phyloP scores from a whole-genome alignment of 2,329 filamentous ascomycete species.

The Fusarium bulbicola region DNA sequence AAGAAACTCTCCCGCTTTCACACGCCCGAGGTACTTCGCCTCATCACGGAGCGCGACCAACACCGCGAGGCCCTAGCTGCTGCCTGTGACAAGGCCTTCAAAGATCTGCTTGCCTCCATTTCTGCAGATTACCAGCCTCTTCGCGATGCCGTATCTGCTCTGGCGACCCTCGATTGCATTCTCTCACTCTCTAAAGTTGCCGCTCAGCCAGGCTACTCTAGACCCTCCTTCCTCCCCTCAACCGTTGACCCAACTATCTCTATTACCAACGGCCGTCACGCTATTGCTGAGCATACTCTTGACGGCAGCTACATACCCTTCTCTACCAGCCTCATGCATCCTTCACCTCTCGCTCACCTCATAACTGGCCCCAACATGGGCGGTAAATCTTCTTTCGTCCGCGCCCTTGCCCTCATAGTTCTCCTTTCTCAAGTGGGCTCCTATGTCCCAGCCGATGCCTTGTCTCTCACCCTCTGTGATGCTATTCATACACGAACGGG shows the following conservation, averaged over 20 bases:
- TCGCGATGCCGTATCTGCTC: constrained; percentile 85
- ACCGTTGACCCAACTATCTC: constrained; percentile 73
- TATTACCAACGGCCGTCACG: constrained; percentile 76
- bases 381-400: constrained; percentile 97
- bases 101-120: constrained; percentile 75
- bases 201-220: constrained; percentile 85
- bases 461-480: constrained; percentile 83
- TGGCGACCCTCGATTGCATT: constrained; percentile 90
- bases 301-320: constrained; percentile 92
- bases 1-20: constrained; percentile 94
- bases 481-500: constrained; percentile 96
- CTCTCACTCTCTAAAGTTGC: constrained; percentile 87
- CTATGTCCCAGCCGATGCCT: constrained; percentile 83
- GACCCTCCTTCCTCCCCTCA: constrained; percentile 73
- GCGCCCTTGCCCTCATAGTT: constrained; percentile 87
- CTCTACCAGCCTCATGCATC: constrained; percentile 75
- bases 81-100: constrained; percentile 87
- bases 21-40: constrained; percentile 85
- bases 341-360: constrained; percentile 76
- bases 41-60: constrained; percentile 89
- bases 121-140: constrained; percentile 87
- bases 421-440: constrained; percentile 96
- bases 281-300: constrained; percentile 93
- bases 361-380: constrained; percentile 99
- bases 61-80: constrained; percentile 93